Conservation (phyloP, 163 green algal genomes). For the Scenedesmus sp. region DNA sequence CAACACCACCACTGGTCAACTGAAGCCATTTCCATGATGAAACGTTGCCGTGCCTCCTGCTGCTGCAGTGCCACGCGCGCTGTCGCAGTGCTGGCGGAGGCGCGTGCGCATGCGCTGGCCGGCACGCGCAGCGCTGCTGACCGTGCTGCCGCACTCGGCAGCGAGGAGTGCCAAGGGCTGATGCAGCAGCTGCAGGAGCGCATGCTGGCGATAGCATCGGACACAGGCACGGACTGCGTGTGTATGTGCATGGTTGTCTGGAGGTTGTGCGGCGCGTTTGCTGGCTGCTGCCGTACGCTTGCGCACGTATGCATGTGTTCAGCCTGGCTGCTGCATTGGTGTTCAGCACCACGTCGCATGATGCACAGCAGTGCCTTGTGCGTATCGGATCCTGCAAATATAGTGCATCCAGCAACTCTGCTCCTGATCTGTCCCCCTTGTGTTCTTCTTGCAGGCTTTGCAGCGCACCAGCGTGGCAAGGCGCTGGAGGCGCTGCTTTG, state of each 20-base stretch:
- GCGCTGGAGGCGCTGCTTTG: slow-evolving; percentile 75
- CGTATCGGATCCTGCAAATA: too few species aligned
- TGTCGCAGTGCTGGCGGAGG: slow-evolving; percentile 47
- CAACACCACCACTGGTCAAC: too few species aligned
- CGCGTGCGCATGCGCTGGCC: slow-evolving; percentile 36
- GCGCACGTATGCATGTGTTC: too few species aligned
- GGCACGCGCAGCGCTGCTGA: slow-evolving; percentile 31
- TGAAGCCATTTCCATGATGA: not conserved
- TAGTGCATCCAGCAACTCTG: too few species aligned
- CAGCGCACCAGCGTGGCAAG: slow-evolving; percentile 39
- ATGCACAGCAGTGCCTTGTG: too few species aligned
- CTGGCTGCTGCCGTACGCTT: too few species aligned
- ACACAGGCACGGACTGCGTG: not conserved
- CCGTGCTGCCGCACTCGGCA: slow-evolving; percentile 23
- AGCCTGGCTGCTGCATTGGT: too few species aligned
- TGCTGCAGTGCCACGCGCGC: slow-evolving; percentile 44
- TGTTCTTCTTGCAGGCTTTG: slow-evolving; percentile 22
- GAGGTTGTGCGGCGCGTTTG: too few species aligned
- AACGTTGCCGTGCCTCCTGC: not conserved
- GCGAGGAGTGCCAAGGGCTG: slow-evolving; percentile 20
- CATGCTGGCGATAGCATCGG: slow-evolving; percentile 47
- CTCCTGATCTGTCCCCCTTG: not conserved
- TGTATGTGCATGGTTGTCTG: too few species aligned
- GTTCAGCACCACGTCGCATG: too few species aligned
- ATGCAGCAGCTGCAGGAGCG: slow-evolving; percentile 47